A percentile compares a stretch with the other conserved stretches of the same genome.
Conservation (phyloP, 176 grass and related monocot species). For the Triticum monococcum region DNA sequence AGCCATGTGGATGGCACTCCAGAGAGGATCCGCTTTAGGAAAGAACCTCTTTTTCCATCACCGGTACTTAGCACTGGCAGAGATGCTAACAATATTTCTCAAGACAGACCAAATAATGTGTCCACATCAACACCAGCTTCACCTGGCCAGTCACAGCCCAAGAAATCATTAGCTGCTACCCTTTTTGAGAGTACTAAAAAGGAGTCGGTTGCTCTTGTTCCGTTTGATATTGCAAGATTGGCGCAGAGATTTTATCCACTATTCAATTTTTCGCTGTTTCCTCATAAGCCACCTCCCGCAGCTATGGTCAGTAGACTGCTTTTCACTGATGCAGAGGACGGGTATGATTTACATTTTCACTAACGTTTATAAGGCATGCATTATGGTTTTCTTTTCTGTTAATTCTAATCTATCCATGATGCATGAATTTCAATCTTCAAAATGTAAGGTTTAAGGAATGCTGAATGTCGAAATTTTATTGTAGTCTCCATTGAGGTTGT, state of each 20-base stretch:
- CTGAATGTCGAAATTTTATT: conserved; percentile 14
- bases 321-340: conserved; percentile 98
- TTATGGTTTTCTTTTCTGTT: background rate
- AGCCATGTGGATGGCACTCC: conserved; percentile 60
- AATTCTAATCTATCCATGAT: background rate
- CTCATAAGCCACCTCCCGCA: conserved; percentile 73
- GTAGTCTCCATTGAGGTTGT: background rate
- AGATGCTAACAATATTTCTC: conserved; percentile 33
- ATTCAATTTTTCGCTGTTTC: conserved; percentile 70
- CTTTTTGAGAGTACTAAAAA: conserved; percentile 76
- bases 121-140: conserved; percentile 37
- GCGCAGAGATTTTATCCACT: conserved; percentile 56
- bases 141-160: conserved; percentile 52
- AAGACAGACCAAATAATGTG: conserved; percentile 30
- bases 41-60: conserved; percentile 77
- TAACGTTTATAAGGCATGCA: background rate
- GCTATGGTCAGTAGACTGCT: conserved; percentile 70
- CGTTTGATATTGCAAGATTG: conserved; percentile 72
- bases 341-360: conserved; percentile 43
- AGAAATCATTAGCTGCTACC: conserved; percentile 86
- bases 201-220: conserved; percentile 72
- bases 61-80: conserved; percentile 26
- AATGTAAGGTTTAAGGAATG: conserved; percentile 7
- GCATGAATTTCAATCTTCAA: conserved; percentile 23
- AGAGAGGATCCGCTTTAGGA: conserved; percentile 58